Evolutionary conservation across 2,329 filamentous ascomycete species (phyloP), one percentile per base, ranked within the genome.

Genomic region (Byssochlamys sp.): DNA sequence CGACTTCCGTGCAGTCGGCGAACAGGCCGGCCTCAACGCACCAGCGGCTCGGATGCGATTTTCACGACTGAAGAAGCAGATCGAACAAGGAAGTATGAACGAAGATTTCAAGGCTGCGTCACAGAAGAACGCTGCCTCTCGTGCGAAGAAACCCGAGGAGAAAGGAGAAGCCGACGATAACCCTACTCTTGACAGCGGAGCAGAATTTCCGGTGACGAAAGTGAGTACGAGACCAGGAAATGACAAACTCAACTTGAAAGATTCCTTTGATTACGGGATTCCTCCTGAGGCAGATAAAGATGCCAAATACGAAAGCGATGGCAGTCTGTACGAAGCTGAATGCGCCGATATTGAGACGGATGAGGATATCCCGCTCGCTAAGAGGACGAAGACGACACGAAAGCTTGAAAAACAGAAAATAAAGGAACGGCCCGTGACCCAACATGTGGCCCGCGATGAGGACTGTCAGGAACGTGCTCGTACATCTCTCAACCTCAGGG

Each of bases 1-100:
- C 52, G 68, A 78, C 57, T 77, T 71, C 65, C 61, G 65, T 27
- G 68, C 67, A 12, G 71, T 77, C 2, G 72, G 70, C 39, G 57
- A 61, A 6, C 65, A 62, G 2, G 67, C 66, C 2, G 67, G 66
- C 35, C 64, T 75, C 59, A 75, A 71, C n/a, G 57, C 69, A 1
- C 68, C 67, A 2, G 73, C 73, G 28, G 72, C 72, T 58, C 65
- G 71, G 10, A 75, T 72, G 70, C 67, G 73, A n/a, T 75, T 70
- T 56, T 68, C 66, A 0, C 71, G 73, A 54, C 66, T 76, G 53
- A 65, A 62, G 58, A 62, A 62, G 25, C 59, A 61, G 51, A 65
- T 70, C 55, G 63, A 67, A 55, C 63, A 33, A 28, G 53, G 56
- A 26, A 25, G 57, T 19, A 26, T 56, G 24, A 45, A 54, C 31